Base-by-base conservation (phyloP, 345 rosid genomes). In the Dimocarpus longan region DNA sequence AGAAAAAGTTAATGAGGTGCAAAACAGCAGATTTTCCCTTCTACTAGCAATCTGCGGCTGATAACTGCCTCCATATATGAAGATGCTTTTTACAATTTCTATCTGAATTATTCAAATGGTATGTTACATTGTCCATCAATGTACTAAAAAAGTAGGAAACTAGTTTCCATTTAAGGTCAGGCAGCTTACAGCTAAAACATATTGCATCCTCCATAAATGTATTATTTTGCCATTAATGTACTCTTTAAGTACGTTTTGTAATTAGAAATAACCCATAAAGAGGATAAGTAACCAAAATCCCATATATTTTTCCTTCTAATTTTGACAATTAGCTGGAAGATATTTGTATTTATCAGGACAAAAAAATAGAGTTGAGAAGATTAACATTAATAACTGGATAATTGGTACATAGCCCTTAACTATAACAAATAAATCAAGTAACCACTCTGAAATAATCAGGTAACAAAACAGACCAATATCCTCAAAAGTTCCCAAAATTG, bases 391-490 rank as follows among this genome's bases (percentile, higher is more conserved):
- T 68, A 24, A 63, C 28, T 7, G 71, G 16, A 32, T 6, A 26
- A 50, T 12, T 44, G 26, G 18, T 32, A 8, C 9, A 75, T 10
- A 50, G 79, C 46, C 62, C 71, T 26, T 59, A 66, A 12, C 42
- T 24, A 19, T 28, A 46, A 60, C n/a, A 57, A 32, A 60, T 39
- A n/a, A 73, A 65, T 67, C 64, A 78, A 43, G 62, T 60, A 48
- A 44, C 43, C 66, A 71, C 46, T 70, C 32, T 43, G 32, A 62
- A 4, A 74, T 37, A 22, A 40, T 68, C 43, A 76, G 56, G 26
- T n/a, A 56, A 76, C 62, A 79, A 10, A 72, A 65, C 52, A 32
- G 50, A 62, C 50, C 22, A 40, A 48, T 32, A 68, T 50, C 71
- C 66, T 32, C 13, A 40, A 24, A 16, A 32, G 5, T 16, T 44